Evolutionary conservation across 2,329 filamentous ascomycete species (phyloP), one percentile per base, ranked within the genome.

Genomic region (Stachybotrys chlorohalonatus): DNA sequence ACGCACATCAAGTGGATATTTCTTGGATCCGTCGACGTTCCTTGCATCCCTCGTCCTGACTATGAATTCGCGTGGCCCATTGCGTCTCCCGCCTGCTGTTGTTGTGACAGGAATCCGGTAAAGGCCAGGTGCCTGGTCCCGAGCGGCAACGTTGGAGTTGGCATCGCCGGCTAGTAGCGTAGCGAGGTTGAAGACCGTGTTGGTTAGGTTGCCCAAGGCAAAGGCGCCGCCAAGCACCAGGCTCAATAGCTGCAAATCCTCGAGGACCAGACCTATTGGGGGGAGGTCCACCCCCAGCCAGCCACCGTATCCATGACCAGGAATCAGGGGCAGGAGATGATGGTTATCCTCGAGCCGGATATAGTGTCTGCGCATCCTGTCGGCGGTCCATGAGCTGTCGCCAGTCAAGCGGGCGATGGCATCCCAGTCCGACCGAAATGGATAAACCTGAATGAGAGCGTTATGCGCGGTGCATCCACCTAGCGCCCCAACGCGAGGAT

Each of bases 381-480:
- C 67, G 0, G 82, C 69, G 0, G 68, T 64, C 81, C 82, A 85
- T 0, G 78, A 77, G 7, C 63, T 58, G 56, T 85, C 82, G 4
- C 80, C 79, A 2, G 82, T 85, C 30, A 83, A 60, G 11, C 64
- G 62, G 2, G 74, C 73, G 54, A 85, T 76, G 61, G 76, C 66
- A 32, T 80, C 70, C 62, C 76, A 84, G 65, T 84, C 80, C 31
- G 71, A 75, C 52, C 75, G 69, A 57, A 78, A 73, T 0, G 81
- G 80, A 55, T 78, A 78, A 50, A 82, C 68, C 11, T 74, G 70
- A 51, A 83, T 75, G 49, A 81, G 64, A 9, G 80, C 79, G 55
- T 81, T 80, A 67, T 84, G 81, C 0, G 75, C 73, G 1, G 76
- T 75, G 66, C 81, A 84, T 5, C 82, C 82, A 53, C 82, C 81